These are phyloP conservation scores for Triangularia setosa DNA, from an alignment of 2,329 filamentous ascomycete genomes.

Conservation along the genomic window DNA sequence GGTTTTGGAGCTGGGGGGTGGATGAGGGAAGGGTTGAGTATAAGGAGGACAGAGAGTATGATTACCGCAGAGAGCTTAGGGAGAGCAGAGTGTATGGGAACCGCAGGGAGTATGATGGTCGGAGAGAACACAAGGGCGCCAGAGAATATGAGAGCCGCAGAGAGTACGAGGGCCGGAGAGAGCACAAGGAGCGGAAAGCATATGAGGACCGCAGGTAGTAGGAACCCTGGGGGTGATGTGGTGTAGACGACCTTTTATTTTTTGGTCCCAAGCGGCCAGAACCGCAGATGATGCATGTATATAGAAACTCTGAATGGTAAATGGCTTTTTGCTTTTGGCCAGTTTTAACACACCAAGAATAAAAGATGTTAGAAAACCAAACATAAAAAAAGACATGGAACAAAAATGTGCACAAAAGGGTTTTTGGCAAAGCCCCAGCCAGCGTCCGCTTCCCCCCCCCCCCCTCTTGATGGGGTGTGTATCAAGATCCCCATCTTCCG, in stretches of 20 bases:
- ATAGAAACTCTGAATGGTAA: background rate
- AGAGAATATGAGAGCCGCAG: background rate
- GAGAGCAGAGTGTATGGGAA: background rate
- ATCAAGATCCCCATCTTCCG: background rate
- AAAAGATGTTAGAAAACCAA: background rate
- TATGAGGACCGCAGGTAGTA: background rate
- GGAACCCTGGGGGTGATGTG: background rate
- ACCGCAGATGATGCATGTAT: background rate
- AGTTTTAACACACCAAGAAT: background rate
- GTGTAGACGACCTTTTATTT: background rate
- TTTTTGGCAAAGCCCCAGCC: background rate
- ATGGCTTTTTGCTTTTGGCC: background rate
- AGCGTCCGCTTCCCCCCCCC: background rate
- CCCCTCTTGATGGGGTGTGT: background rate
- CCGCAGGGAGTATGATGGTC: background rate
- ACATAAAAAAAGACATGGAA: background rate
- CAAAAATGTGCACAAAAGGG: background rate
- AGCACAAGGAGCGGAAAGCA: background rate
- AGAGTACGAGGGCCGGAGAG: background rate
- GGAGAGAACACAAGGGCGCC: background rate
- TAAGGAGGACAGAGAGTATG: background rate
- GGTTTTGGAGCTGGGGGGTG: background rate
- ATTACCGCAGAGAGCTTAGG: background rate
- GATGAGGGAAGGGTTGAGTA: background rate
- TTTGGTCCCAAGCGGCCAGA: background rate